phyloP scores from a whole-genome alignment of 352 stramenopile genomes.

The Globisporangium viniferum region DNA sequence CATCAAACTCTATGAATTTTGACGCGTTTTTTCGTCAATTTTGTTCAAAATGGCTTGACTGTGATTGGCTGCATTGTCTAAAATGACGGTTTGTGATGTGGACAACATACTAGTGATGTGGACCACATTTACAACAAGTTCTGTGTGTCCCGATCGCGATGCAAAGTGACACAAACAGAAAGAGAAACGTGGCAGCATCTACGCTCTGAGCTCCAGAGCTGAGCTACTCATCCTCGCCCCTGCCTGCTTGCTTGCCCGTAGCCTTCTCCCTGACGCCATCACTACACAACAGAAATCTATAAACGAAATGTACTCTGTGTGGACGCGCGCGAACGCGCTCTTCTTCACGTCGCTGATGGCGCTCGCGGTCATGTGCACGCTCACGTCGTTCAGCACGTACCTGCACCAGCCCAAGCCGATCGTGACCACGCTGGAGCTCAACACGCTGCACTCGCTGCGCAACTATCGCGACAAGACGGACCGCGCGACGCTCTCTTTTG shows the following conservation, averaged over 20 bases:
- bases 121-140: background rate
- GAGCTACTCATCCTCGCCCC: background rate
- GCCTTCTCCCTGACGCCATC: background rate
- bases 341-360: constrained; percentile 80
- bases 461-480: constrained; percentile 81
- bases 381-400: constrained; percentile 74
- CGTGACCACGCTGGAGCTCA: constrained; percentile 58
- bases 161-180: constrained; percentile 1
- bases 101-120: background rate
- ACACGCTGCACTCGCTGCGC: constrained; percentile 73
- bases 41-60: no score
- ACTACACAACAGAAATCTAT: background rate
- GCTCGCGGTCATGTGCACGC: constrained; percentile 67
- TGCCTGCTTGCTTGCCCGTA: background rate
- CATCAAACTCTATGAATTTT: no score
- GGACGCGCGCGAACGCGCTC: constrained; percentile 80
- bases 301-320: constrained; percentile 75
- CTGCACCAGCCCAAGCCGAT: constrained; percentile 54
- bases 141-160: background rate
- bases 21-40: no score
- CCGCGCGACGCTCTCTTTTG: constrained; percentile 78
- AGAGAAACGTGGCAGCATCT: background rate
- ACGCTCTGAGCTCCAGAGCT: background rate
- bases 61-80: no score
- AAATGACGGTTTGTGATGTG: background rate